Base-by-base conservation (phyloP, 2,329 filamentous ascomycete genomes). In the Polytolypa hystricis region DNA sequence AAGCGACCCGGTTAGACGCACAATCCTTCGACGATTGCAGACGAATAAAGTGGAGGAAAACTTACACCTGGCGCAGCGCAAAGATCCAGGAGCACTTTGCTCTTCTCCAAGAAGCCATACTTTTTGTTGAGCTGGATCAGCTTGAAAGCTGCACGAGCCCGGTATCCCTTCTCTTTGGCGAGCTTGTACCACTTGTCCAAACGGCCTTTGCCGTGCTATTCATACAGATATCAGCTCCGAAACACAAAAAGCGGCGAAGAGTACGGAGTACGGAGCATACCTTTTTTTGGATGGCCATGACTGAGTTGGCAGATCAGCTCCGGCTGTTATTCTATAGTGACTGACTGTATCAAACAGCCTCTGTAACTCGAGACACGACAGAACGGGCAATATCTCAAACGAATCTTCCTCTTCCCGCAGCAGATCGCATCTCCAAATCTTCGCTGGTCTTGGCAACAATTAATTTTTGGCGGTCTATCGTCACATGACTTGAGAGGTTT, bases 111-210 rank as follows among this genome's bases (percentile, higher is more conserved):
- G 63, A 98, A 98, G 49, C 85, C 84, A 81, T 93, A 98, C 60
- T 95, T 96, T 66, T 96, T 95, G 69, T 98, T 98, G 52, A 98
- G 69, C 61, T 98, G 89, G 49, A 98, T 89, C 51, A 98, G 67
- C 67, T 98, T 98, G 74, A 96, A 96, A 39, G 91, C 87, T 50
- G 91, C 87, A 73, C 91, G 77, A 43, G 91, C 89, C 54, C 91
- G 74, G 58, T 95, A 98, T 44, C 91, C 91, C 64, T 95, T 96
- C 61, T 98, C 91, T 64, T 98, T 98, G 43, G 91, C 91, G 53
- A 96, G 79, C 59, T 87, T 89, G 66, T 96, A 98, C 84, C 87
- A 96, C 65, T 96, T 95, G 65, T 98, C 91, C 54, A 95, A 73
- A 75, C 89, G 87, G 63, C 89, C 89, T 69, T 96, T 96, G 66